Evolutionary conservation across 495 filamentous ascomycete species (phyloP).

Genomic region (Aspergillus cristatus): DNA sequence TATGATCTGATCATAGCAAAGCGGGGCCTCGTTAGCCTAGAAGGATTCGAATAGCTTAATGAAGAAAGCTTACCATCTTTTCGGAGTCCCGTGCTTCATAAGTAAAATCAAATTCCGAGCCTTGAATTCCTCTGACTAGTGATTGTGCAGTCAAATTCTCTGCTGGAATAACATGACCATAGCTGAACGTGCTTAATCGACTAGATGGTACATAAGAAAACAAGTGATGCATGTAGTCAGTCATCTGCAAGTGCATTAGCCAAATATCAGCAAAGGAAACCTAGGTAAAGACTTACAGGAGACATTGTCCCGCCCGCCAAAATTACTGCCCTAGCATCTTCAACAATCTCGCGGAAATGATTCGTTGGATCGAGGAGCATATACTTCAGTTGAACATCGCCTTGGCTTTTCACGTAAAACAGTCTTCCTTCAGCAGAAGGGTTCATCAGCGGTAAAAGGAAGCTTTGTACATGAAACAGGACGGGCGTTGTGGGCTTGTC

Average conservation of each 20-base stretch:
- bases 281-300: slow-evolving; percentile 52
- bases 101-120: slow-evolving; percentile 73
- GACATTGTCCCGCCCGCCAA: slow-evolving; percentile 97
- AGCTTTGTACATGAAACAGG: slow-evolving; percentile 74
- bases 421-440: slow-evolving; percentile 79
- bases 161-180: slow-evolving; percentile 85
- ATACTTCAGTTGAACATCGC: slow-evolving; percentile 63
- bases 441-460: slow-evolving; percentile 77
- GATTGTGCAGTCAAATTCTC: slow-evolving; percentile 72
- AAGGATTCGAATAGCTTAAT: neutral
- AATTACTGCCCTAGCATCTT: slow-evolving; percentile 79
- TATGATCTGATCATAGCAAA: slow-evolving; percentile 43
- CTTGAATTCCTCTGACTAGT: slow-evolving; percentile 41
- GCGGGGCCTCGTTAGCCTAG: neutral
- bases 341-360: slow-evolving; percentile 82
- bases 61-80: slow-evolving; percentile 34
- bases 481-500: slow-evolving; percentile 51
- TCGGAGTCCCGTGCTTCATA: slow-evolving; percentile 61
- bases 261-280: neutral
- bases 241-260: slow-evolving; percentile 45
- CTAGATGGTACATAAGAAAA: slow-evolving; percentile 62
- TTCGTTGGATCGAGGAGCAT: slow-evolving; percentile 89
- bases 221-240: slow-evolving; percentile 75
- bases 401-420: slow-evolving; percentile 57
- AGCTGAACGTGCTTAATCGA: slow-evolving; percentile 73